Conservation (phyloP, 73 alveolate species). For the Tetrahymena borealis region DNA sequence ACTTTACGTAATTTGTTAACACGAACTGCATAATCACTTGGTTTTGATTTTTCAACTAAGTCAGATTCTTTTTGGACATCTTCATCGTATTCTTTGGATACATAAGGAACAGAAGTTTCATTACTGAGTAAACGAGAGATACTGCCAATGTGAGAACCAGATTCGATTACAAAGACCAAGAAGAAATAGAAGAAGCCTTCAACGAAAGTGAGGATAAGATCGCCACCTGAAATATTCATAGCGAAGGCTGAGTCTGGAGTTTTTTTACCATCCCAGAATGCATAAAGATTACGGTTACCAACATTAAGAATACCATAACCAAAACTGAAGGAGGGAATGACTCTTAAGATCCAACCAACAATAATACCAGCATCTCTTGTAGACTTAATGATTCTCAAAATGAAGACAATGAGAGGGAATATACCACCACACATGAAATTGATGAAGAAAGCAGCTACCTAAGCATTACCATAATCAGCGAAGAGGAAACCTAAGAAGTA, state of each 20-base stretch:
- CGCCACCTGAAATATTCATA: slow-evolving; percentile 40
- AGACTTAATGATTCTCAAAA: slow-evolving; percentile 55
- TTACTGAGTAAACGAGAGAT: slow-evolving; percentile 10
- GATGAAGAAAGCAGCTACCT: slow-evolving; percentile 31
- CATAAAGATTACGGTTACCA: slow-evolving; percentile 22
- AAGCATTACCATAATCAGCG: slow-evolving; percentile 49
- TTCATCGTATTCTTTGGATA: slow-evolving; percentile 23
- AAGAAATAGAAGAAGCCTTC: slow-evolving; percentile 24
- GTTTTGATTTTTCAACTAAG: slow-evolving; percentile 19
- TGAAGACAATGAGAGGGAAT: slow-evolving; percentile 44
- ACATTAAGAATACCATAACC: slow-evolving; percentile 73
- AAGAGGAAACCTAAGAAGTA: slow-evolving; percentile 61
- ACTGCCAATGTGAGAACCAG: slow-evolving; percentile 31
- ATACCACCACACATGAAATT: slow-evolving; percentile 57
- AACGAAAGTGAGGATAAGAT: slow-evolving; percentile 12
- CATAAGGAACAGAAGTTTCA: slow-evolving; percentile 20
- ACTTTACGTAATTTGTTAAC: slow-evolving; percentile 65
- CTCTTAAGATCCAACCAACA: slow-evolving; percentile 69
- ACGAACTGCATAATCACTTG: slow-evolving; percentile 44
- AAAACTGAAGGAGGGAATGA: slow-evolving; percentile 87
- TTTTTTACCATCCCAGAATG: slow-evolving; percentile 20
- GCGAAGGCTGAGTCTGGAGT: slow-evolving; percentile 16
- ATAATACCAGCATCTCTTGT: slow-evolving; percentile 58
- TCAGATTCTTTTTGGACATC: slow-evolving; percentile 47
- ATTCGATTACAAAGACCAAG: slow-evolving; percentile 35